Evolutionary conservation across 2,329 filamentous ascomycete genomes (phyloP).

Genomic region (Neofusicoccum ribis): DNA sequence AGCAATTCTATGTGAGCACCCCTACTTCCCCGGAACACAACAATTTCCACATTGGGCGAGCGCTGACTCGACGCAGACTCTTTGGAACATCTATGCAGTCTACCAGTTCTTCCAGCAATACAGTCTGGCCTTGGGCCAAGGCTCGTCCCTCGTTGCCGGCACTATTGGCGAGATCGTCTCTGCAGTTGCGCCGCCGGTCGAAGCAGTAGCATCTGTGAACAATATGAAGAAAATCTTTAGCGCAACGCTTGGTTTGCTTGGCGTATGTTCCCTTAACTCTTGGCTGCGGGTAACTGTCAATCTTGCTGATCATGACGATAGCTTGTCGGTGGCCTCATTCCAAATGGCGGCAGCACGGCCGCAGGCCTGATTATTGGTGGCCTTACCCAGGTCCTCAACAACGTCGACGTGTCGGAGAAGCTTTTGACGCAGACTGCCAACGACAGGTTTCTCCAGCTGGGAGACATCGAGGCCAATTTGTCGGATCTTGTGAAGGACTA

Average conservation of each 20-base stretch:
- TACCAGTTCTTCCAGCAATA: conserved; percentile 6
- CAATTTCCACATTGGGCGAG: not conserved
- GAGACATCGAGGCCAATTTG: not conserved
- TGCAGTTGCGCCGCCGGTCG: not conserved
- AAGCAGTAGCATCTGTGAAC: not conserved
- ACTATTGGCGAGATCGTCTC: conserved; percentile 2
- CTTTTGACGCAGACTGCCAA: conserved; percentile 2
- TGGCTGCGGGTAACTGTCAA: not conserved
- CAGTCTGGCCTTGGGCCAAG: not conserved
- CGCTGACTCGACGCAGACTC: not conserved
- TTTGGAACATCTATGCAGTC: conserved; percentile 4
- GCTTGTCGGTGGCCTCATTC: conserved; percentile 3
- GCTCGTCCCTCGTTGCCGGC: not conserved
- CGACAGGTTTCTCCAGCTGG: not conserved
- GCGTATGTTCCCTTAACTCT: not conserved
- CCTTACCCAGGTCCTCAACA: not conserved
- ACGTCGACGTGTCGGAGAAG: conserved; percentile 8
- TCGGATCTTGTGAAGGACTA: not conserved
- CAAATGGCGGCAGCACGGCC: not conserved
- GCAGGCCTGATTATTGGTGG: conserved; percentile 3
- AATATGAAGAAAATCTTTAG: conserved; percentile 1
- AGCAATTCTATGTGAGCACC: not conserved
- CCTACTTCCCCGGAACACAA: not conserved
- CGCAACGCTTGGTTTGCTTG: not conserved
- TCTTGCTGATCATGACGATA: not conserved